phyloP scores from a whole-genome alignment of 345 rosid genomes.

The Eucalyptus urophylla region DNA sequence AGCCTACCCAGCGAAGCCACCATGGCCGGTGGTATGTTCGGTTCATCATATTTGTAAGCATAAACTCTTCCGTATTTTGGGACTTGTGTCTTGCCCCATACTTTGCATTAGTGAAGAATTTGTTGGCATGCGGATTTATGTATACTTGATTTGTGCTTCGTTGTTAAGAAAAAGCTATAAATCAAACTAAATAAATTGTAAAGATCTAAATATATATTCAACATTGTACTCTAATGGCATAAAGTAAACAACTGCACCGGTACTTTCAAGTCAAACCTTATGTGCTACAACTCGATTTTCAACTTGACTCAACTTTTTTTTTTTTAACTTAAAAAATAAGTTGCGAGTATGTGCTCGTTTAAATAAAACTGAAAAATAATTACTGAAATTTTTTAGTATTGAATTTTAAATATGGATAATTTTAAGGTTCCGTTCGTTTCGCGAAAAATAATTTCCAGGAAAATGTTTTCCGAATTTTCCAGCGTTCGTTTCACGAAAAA shows the following conservation, averaged over 20 bases:
- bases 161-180: neutral
- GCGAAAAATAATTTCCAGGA: too few species aligned
- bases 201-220: neutral
- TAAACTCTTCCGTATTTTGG: too few species aligned
- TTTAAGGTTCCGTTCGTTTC: too few species aligned
- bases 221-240: too few species aligned
- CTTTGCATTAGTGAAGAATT: too few species aligned
- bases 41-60: accelerated
- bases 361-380: neutral
- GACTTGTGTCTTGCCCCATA: too few species aligned
- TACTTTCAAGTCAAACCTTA: neutral
- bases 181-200: too few species aligned
- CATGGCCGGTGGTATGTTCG: too few species aligned
- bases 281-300: neutral
- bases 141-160: too few species aligned
- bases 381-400: neutral
- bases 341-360: accelerated
- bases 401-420: neutral
- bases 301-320: neutral
- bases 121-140: neutral
- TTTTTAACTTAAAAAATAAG: neutral
- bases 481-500: too few species aligned
- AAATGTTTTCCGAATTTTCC: too few species aligned
- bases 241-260: accelerated
- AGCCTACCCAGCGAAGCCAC: too few species aligned